A percentile compares a stretch with the other conserved stretches of the same genome.
phyloP scores from a whole-genome alignment of 2,329 filamentous ascomycete genomes.

The Colletotrichum godetiae region DNA sequence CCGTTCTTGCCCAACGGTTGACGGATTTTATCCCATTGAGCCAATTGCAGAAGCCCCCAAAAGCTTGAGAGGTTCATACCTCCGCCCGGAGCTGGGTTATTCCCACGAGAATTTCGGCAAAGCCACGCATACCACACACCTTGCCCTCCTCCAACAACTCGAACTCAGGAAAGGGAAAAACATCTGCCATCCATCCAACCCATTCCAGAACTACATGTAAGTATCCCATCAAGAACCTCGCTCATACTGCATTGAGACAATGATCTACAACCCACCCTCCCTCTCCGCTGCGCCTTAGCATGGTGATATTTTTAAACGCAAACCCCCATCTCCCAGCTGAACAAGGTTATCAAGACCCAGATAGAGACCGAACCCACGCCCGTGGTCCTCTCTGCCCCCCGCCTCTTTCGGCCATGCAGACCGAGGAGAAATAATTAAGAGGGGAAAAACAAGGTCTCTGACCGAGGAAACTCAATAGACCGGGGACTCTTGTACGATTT shows the following conservation, averaged over 20 bases:
- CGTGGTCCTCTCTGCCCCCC: background rate
- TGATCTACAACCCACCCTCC: background rate
- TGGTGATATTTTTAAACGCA: constrained; percentile 7
- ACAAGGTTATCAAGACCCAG: background rate
- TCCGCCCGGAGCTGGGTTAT: background rate
- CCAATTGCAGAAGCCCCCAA: background rate
- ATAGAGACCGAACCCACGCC: background rate
- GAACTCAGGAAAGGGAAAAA: background rate
- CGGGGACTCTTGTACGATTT: background rate
- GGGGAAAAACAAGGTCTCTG: no score
- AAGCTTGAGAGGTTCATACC: background rate
- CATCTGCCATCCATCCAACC: background rate
- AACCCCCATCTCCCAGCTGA: background rate
- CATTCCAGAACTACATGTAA: background rate
- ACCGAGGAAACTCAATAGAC: background rate
- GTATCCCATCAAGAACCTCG: background rate
- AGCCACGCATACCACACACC: background rate
- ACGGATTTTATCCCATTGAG: background rate
- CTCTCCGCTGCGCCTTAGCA: background rate
- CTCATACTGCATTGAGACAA: background rate
- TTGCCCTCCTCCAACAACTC: background rate
- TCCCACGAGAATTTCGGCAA: background rate
- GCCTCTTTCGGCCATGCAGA: background rate
- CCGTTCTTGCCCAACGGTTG: background rate
- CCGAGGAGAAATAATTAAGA: background rate